Evolutionary conservation across 2,329 filamentous ascomycete species (phyloP).

Genomic region (Hortaea werneckii): DNA sequence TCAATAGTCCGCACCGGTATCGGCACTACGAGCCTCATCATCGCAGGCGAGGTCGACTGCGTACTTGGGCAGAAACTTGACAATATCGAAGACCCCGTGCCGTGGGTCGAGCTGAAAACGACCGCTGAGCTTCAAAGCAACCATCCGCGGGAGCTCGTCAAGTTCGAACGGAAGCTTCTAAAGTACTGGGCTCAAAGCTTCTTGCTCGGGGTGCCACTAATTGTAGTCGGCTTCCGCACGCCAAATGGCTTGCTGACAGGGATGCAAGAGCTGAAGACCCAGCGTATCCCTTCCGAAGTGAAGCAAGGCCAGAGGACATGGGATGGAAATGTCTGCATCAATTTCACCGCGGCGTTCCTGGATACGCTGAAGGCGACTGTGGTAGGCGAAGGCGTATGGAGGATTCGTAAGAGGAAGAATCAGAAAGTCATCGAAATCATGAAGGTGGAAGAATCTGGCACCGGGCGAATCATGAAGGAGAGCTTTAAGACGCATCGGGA

Average conservation of each 20-base stretch:
- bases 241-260: slow-evolving; percentile 59
- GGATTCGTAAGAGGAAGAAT: slow-evolving; percentile 54
- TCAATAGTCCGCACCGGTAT: slow-evolving; percentile 85
- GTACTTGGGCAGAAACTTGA: slow-evolving; percentile 77
- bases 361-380: slow-evolving; percentile 44
- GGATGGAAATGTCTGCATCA: slow-evolving; percentile 91
- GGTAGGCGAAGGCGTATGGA: slow-evolving; percentile 63
- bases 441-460: slow-evolving; percentile 61
- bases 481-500: slow-evolving; percentile 65
- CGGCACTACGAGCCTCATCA: slow-evolving; percentile 60
- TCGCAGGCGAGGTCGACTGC: slow-evolving; percentile 90
- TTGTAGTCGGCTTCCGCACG: slow-evolving; percentile 80
- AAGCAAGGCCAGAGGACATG: slow-evolving; percentile 60
- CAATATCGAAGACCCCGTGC: slow-evolving; percentile 56
- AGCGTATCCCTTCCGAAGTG: slow-evolving; percentile 65
- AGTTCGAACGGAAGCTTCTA: slow-evolving; percentile 73
- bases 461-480: slow-evolving; percentile 64
- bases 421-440: slow-evolving; percentile 63
- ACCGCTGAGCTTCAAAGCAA: slow-evolving; percentile 34
- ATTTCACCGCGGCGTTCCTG: slow-evolving; percentile 70
- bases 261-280: slow-evolving; percentile 71
- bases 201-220: slow-evolving; percentile 80
- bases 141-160: slow-evolving; percentile 56
- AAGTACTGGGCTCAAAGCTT: slow-evolving; percentile 98
- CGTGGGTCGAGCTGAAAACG: slow-evolving; percentile 95